Conservation (phyloP, 768 basidiomycete genomes). For the Termitomyces sp. region DNA sequence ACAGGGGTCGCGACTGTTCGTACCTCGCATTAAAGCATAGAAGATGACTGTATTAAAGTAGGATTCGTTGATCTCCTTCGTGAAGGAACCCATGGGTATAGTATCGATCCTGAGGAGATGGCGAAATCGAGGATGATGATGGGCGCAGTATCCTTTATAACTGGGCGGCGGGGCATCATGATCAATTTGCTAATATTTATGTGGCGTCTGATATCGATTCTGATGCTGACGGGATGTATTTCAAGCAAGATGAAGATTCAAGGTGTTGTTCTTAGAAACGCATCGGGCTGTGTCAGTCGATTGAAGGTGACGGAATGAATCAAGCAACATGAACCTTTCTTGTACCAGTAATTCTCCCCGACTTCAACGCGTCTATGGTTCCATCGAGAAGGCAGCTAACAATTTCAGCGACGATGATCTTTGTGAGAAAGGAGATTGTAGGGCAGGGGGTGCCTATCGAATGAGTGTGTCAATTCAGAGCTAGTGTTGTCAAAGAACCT, state of each 20-base stretch:
- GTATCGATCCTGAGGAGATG: background rate
- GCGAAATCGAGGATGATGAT: background rate
- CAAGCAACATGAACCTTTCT: background rate
- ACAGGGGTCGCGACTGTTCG: background rate
- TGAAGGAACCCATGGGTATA: slow-evolving; percentile 2
- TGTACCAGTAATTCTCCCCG: too few relatives aligned
- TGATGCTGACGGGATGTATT: background rate
- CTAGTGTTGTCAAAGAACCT: background rate
- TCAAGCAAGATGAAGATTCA: background rate
- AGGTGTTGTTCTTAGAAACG: background rate
- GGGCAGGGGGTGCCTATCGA: too few relatives aligned
- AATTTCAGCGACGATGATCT: too few relatives aligned
- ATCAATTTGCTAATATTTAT: background rate
- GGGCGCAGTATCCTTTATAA: background rate
- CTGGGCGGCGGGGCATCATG: too few relatives aligned
- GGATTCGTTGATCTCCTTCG: slow-evolving; percentile 6
- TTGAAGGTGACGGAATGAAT: background rate
- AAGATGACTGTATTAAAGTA: slow-evolving; percentile 11
- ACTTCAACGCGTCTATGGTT: background rate
- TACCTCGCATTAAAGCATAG: slow-evolving; percentile 11
- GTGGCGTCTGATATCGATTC: background rate
- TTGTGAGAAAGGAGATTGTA: background rate
- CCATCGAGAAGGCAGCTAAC: background rate
- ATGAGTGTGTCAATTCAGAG: background rate
- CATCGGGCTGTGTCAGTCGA: background rate